These are phyloP conservation scores for Raffaelea ambrosiae DNA, from an alignment of 2,329 filamentous ascomycete species.

Conservation along the genomic window DNA sequence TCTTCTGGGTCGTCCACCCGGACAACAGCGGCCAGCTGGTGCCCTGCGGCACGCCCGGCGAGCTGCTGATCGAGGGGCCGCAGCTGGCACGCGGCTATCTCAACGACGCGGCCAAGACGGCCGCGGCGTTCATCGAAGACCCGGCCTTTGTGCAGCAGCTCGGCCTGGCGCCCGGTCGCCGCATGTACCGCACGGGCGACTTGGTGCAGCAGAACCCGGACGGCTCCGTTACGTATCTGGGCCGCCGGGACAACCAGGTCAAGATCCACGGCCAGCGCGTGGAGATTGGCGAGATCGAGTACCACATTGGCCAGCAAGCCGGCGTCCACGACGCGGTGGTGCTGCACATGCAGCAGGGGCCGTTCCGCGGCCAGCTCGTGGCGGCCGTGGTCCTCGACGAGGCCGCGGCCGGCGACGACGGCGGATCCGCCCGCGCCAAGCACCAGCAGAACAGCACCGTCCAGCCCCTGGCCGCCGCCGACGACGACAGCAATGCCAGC, in stretches of 20 bases:
- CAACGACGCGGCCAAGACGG: constrained; percentile 1
- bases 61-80: constrained; percentile 52
- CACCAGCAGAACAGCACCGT: no score
- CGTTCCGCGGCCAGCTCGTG: neutral
- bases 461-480: neutral
- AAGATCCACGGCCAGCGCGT: constrained; percentile 5
- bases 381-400: neutral
- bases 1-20: constrained; percentile 44
- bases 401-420: no score
- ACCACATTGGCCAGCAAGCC: neutral
- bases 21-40: constrained; percentile 41
- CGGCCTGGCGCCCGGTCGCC: neutral
- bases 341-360: neutral
- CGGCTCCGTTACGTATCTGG: neutral
- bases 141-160: neutral
- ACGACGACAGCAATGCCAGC: neutral
- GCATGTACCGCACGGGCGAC: constrained; percentile 5
- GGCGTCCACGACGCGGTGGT: neutral
- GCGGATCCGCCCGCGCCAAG: no score
- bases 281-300: constrained; percentile 1
- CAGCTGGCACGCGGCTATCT: constrained; percentile 30
- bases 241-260: constrained; percentile 4
- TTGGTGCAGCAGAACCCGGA: neutral
- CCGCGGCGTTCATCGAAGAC: constrained; percentile 3
- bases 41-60: constrained; percentile 46